phyloP scores from a whole-genome alignment of 2,329 filamentous ascomycete genomes.

The Xylaria sp. region DNA sequence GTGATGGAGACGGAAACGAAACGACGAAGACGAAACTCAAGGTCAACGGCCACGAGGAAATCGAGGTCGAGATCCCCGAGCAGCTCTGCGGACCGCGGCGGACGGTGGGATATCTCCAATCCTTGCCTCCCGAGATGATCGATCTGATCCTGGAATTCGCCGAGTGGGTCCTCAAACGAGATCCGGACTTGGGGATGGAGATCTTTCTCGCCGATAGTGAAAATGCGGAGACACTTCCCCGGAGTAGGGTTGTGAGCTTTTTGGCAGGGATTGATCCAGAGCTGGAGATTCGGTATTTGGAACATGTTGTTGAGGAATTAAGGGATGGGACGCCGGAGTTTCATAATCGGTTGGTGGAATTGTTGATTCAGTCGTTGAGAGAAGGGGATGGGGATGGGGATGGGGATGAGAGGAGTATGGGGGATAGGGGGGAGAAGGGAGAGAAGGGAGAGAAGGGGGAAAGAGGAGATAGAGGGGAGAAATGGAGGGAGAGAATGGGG shows the following conservation, averaged over 20 bases:
- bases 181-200: constrained; percentile 83
- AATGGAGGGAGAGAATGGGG: constrained; percentile 64
- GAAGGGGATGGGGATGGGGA: too few relatives aligned
- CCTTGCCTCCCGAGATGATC: constrained; percentile 82
- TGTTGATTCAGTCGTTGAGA: constrained; percentile 59
- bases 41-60: constrained; percentile 35
- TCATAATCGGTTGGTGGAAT: constrained; percentile 80
- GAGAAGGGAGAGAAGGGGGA: too few relatives aligned
- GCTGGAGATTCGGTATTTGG: constrained; percentile 82
- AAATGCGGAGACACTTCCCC: constrained; percentile 88
- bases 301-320: constrained; percentile 88
- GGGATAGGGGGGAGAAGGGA: too few relatives aligned
- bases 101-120: constrained; percentile 89
- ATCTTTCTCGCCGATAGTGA: constrained; percentile 92
- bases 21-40: constrained; percentile 46
- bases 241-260: constrained; percentile 76
- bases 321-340: constrained; percentile 84
- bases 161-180: constrained; percentile 79
- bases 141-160: constrained; percentile 92
- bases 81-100: constrained; percentile 78
- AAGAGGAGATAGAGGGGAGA: too few relatives aligned
- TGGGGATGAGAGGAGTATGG: too few relatives aligned
- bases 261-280: constrained; percentile 70
- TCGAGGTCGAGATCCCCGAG: constrained; percentile 41
- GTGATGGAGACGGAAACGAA: constrained; percentile 45